Conservation (phyloP, 257 asterid genomes). For the Capsicum pubescens region DNA sequence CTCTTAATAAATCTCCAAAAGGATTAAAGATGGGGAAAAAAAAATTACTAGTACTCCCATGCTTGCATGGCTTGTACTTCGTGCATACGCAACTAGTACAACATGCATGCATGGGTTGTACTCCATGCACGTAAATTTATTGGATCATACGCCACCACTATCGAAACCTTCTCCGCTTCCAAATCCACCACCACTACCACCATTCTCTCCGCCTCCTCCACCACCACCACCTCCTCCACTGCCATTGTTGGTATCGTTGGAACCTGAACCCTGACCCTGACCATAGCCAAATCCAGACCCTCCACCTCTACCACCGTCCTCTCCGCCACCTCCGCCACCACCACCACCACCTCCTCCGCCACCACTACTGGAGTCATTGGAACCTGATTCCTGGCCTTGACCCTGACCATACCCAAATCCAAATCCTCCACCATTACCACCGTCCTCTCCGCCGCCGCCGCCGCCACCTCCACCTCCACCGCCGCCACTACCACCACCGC, state of each 20-base stretch:
- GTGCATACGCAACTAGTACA: background rate
- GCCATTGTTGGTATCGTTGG: background rate
- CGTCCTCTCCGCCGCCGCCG: background rate
- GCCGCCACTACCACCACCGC: background rate
- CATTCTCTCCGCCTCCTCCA: slow-evolving; percentile 1
- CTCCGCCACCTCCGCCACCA: background rate
- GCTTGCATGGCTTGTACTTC: background rate
- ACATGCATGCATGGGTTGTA: background rate
- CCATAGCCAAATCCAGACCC: too few species aligned
- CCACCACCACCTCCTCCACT: background rate
- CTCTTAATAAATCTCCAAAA: background rate
- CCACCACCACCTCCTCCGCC: background rate
- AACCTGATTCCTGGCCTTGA: background rate
- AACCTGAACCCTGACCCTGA: background rate
- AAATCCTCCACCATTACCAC: background rate
- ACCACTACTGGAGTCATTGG: background rate
- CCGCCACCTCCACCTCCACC: background rate
- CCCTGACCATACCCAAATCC: background rate
- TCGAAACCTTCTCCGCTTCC: slow-evolving; percentile 35
- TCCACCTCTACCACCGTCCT: background rate
- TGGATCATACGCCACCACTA: slow-evolving; percentile 15
- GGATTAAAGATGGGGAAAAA: background rate
- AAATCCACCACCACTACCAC: slow-evolving; percentile 31
- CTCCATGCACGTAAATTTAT: background rate
- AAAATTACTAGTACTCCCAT: background rate